Conservation (phyloP, 1,284 basidiomycete genomes). For the Trametes polyzona region DNA sequence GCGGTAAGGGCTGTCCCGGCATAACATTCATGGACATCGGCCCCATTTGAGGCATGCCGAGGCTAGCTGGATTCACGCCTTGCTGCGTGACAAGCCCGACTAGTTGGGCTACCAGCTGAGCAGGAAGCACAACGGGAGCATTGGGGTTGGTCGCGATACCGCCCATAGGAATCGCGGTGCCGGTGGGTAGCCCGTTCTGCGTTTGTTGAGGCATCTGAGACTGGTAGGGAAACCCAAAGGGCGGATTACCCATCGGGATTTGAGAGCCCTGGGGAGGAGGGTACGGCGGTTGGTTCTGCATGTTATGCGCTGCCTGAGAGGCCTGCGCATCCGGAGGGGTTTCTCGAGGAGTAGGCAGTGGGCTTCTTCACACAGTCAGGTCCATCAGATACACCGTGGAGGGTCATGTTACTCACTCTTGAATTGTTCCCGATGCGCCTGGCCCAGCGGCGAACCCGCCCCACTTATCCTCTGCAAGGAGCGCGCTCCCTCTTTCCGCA, state of each 20-base stretch:
- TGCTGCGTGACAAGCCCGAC: conserved; percentile 9
- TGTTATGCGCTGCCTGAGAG: conserved; percentile 1
- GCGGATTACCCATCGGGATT: not conserved
- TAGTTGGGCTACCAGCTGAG: conserved; percentile 10
- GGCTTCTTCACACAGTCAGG: conserved; percentile 37
- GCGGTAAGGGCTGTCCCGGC: conserved; percentile 1
- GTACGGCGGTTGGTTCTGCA: conserved; percentile 10
- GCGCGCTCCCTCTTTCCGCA: conserved; percentile 40
- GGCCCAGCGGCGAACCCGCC: conserved; percentile 46
- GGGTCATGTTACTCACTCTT: conserved; percentile 19
- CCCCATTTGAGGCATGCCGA: conserved; percentile 3
- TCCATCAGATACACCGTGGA: not conserved
- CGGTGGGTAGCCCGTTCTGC: not conserved
- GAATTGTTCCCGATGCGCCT: not conserved
- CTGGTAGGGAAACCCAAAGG: not conserved
- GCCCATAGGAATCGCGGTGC: conserved; percentile 6
- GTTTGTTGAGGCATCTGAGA: conserved; percentile 4
- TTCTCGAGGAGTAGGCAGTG: conserved; percentile 61
- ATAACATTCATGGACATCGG: conserved; percentile 10
- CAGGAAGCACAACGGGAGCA: conserved; percentile 9
- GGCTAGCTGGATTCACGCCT: conserved; percentile 1
- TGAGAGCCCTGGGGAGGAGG: conserved; percentile 1
- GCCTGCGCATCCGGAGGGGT: conserved; percentile 48
- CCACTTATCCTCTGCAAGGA: conserved; percentile 56
- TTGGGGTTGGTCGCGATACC: conserved; percentile 12